Base-by-base conservation (phyloP, 1,284 basidiomycete genomes). In the Coriolopsis trogii region DNA sequence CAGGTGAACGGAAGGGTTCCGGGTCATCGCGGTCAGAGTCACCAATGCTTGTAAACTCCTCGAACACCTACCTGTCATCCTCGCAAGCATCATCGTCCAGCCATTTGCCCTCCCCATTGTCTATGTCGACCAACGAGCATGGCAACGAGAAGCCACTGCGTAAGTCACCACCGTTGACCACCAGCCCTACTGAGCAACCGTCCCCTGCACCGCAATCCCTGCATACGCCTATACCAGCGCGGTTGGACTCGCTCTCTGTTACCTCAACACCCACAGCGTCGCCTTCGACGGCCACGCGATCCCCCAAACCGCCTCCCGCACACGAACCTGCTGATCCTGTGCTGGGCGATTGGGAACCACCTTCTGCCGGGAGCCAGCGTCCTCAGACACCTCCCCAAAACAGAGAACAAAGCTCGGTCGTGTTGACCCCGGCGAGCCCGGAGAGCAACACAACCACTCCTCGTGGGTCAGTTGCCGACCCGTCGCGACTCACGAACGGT, bases 51-150 rank as follows among this genome's bases (percentile, higher is more conserved):
- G 41, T 26, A 13, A 46, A 40, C 8, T 18, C 44, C 0, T 25
- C 48, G 4, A 47, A 44, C 28, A 40, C 30, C 24, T 46, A 58
- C 38, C 46, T 62, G 6, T 54, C 52, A 13, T 38, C 61, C 4
- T 57, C 63, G 9, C 60, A 62, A 30, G 36, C 56, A 12, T 55
- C 62, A 5, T 59, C 63, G 0, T 55, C 60, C 9, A 40, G 38
- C 26, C 59, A 62, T 31, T 41, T 49, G 4, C 58, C 62, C 0
- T 59, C 56, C 21, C 56, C 63, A 29, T 55, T 63, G 5, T 53
- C 59, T 30, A 31, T 61, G 16, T 52, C 58, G 36, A 43, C 44
- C 16, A 36, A 30, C 21, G 44, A 47, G 16, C 41, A 30, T 13
- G 33, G 18, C 30, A 26, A 46, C 6, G 57, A 55, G 20, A 43